phyloP scores from a whole-genome alignment of 2,329 filamentous ascomycete species.

The Cyphellophora attinorum region DNA sequence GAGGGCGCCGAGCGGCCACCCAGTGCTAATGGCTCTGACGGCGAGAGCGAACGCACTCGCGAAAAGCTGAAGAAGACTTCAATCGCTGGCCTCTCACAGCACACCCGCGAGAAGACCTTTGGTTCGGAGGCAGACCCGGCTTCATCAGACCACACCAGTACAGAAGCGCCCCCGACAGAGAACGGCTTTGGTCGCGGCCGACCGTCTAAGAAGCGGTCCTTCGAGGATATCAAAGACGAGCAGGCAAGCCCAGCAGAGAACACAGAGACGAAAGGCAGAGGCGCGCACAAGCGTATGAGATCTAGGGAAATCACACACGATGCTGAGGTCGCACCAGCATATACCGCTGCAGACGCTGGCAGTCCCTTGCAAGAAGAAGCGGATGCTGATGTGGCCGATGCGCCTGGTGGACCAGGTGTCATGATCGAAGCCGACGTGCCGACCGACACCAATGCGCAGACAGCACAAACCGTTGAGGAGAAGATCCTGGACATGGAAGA shows the following conservation, averaged over 20 bases:
- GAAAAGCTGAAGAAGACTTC: slow-evolving; percentile 53
- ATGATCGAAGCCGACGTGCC: slow-evolving; percentile 8
- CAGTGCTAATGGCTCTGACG: slow-evolving; percentile 13
- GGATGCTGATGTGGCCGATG: slow-evolving; percentile 14
- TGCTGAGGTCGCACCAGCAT: slow-evolving; percentile 8
- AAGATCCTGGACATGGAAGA: background rate
- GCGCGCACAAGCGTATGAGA: slow-evolving; percentile 24
- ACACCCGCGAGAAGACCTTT: slow-evolving; percentile 9
- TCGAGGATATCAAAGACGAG: slow-evolving; percentile 29
- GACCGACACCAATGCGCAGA: background rate
- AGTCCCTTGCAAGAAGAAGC: slow-evolving; percentile 17
- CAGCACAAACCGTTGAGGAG: background rate
- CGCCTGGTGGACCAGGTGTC: slow-evolving; percentile 17
- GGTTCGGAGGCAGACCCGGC: slow-evolving; percentile 11
- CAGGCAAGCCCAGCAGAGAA: slow-evolving; percentile 14
- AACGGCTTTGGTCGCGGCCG: slow-evolving; percentile 22
- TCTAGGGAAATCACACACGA: slow-evolving; percentile 21
- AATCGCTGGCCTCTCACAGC: slow-evolving; percentile 34
- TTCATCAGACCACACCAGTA: too few species aligned
- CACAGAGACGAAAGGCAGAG: slow-evolving; percentile 10
- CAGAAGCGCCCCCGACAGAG: slow-evolving; percentile 13
- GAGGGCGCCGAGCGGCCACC: slow-evolving; percentile 6
- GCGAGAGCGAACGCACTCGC: slow-evolving; percentile 43
- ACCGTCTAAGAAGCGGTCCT: slow-evolving; percentile 31
- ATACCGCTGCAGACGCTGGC: slow-evolving; percentile 12